Base-by-base conservation (phyloP, 495 filamentous ascomycete species). In the Penicillium alfredii region DNA sequence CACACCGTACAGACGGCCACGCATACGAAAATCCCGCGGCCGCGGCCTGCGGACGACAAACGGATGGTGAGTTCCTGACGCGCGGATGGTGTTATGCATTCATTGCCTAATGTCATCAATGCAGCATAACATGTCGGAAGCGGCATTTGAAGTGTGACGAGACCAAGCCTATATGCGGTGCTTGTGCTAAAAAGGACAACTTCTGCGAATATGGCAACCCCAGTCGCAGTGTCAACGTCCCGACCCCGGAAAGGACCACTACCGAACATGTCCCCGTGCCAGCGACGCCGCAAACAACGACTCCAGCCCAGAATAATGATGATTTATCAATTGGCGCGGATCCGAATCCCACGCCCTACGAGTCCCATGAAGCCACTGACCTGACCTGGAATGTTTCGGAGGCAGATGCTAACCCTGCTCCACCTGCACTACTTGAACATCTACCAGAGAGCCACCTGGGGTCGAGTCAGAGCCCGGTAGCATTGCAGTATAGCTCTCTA, bases 141-240 rank as follows among this genome's bases (percentile, higher is more conserved):
- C 40, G 48, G 26, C 48, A 40, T 15, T 8, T 51, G 1, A 51
- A 51, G 32, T 51, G 48, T 24, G 44, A 51, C 21, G 48, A 51
- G 17, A 29, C 12, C 1, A 51, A 41, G 33, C 48, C 48, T 7
- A 34, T 35, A 14, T 51, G 48, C 12, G 33, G 44, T 1, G 22
- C 31, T 14, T 51, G 48, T 33, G 27, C 15, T 6, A 51, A 33
- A 12, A 35, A 43, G 7, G 36, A 44, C 4, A 18, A 35, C 8
- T 3, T 7, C 3, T 51, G 35, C 23, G 21, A 35, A 14, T 42
- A 33, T 32, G 18, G 20, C 11, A 15, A 13, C 4, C 19, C 30
- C 6, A 16, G 4, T 27, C 33, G 19, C 16, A 31, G 32, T 8
- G 1, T 8, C 21, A 25, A 20, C 17, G 30, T 21, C 19, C 12